Conservation (phyloP, 257 asterid species). For the Rauvolfia tetraphylla region DNA sequence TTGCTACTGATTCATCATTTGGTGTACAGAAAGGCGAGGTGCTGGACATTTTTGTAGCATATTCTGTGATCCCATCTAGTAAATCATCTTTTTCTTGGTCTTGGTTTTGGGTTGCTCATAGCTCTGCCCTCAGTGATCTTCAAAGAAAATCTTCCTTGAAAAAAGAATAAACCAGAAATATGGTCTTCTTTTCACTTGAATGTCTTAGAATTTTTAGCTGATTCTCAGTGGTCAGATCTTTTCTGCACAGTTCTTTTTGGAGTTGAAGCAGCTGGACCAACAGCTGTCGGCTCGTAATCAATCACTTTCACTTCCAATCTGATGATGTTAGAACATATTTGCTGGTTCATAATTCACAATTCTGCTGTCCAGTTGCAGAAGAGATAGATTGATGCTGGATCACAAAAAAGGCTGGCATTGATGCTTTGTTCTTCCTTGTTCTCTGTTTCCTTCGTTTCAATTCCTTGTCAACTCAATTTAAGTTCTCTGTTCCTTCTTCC, state of each 20-base stretch:
- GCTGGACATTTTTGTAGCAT: background rate
- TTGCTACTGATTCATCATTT: too few relatives aligned
- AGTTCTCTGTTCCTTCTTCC: background rate
- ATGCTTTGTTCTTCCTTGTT: background rate
- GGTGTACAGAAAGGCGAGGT: too few relatives aligned
- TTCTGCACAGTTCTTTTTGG: too few relatives aligned
- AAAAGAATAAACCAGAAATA: background rate
- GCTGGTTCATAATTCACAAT: background rate
- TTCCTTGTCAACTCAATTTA: background rate
- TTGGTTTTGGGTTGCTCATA: background rate
- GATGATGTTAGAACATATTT: background rate
- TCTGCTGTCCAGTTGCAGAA: background rate
- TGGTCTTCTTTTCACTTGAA: background rate
- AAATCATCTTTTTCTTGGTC: background rate
- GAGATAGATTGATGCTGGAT: background rate
- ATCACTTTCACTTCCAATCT: background rate
- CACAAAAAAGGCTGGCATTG: background rate
- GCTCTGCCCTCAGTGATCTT: background rate
- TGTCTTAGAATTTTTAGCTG: background rate
- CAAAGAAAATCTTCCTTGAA: background rate
- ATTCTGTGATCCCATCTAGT: background rate
- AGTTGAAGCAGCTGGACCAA: background rate
- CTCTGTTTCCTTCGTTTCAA: background rate
- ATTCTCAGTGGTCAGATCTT: background rate
- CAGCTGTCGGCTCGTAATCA: background rate